Base-by-base conservation (phyloP, 2,329 filamentous ascomycete genomes). In the Stachybotrys echinatus region DNA sequence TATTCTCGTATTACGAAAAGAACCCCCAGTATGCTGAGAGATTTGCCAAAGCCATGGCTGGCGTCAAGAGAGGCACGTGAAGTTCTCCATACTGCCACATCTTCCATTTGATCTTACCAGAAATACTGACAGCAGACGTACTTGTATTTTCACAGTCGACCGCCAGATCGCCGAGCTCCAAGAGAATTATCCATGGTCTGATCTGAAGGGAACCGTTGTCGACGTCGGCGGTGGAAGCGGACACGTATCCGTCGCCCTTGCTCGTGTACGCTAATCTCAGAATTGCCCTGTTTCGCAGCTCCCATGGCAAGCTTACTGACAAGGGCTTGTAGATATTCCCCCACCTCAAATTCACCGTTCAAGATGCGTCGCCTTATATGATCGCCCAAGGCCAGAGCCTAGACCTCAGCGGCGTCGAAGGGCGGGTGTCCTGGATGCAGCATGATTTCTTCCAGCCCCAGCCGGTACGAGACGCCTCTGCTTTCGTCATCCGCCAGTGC, bases 361-460 rank as follows among this genome's bases (percentile, higher is more conserved):
- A 64, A 39, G 61, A 65, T 42, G 23, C 8, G 20, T 48, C 34
- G 1, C 18, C n/a, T 18, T 31, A 52, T 12, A 62, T 60, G 57
- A 52, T 60, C 8, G 52, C 38, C 3, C 23, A 58, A 31, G 59
- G 58, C n/a, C 19, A 56, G 23, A 50, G 4, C 4, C 8, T 23
- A 12, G 20, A 23, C 20, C 17, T 6, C 4, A 23, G 21, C 19
- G 8, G 21, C 23, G 23, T 57, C 6, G 20, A 22, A 8, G 52
- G 50, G 14, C 58, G 59, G 18, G 44, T 62, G 4, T 22, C 50
- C 1, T 62, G 56, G 34, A 37, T 18, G 19, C 45, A 58, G 46
- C 52, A 58, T 48, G 50, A 52, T 44, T 64, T 65, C 54, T 65
- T 63, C 51, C 40, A 55, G 10, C 56, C 58, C 1, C 61, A 66